phyloP scores from a whole-genome alignment of 139 green algal species.

The Chlorella sp. region DNA sequence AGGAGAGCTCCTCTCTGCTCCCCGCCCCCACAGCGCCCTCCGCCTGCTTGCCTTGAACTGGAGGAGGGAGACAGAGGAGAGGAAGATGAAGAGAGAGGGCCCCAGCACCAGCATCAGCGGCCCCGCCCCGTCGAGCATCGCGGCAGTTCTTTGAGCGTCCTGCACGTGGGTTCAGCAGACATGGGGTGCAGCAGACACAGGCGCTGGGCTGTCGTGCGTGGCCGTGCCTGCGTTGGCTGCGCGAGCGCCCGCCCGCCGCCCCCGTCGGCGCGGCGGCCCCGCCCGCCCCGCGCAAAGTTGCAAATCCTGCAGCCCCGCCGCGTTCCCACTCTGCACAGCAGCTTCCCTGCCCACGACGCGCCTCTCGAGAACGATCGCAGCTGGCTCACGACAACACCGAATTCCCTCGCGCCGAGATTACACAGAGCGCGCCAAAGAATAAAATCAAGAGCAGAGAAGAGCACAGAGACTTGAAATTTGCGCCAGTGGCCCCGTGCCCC shows the following conservation, averaged over 20 bases:
- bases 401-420: too few species aligned
- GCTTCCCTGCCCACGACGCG: too few species aligned
- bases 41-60: constrained; percentile 15
- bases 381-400: too few species aligned
- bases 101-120: background rate
- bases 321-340: too few species aligned
- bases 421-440: too few species aligned
- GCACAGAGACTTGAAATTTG: background rate
- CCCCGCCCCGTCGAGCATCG: background rate
- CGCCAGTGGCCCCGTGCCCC: too few species aligned
- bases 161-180: background rate
- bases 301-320: too few species aligned
- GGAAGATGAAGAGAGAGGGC: constrained; percentile 4
- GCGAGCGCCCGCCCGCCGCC: background rate
- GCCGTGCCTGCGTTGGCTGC: background rate
- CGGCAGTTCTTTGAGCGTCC: background rate
- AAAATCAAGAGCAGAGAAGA: background rate
- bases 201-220: background rate
- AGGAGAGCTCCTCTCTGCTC: background rate
- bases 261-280: background rate
- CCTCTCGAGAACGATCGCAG: too few species aligned
- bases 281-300: too few species aligned
- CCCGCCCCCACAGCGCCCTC: background rate
- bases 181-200: background rate
- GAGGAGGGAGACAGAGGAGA: background rate